A percentile compares a stretch with the other conserved stretches of the same genome.
These are phyloP conservation scores for Trematosphaeria pertusa DNA, from an alignment of 2,329 filamentous ascomycete species.

Conservation along the genomic window DNA sequence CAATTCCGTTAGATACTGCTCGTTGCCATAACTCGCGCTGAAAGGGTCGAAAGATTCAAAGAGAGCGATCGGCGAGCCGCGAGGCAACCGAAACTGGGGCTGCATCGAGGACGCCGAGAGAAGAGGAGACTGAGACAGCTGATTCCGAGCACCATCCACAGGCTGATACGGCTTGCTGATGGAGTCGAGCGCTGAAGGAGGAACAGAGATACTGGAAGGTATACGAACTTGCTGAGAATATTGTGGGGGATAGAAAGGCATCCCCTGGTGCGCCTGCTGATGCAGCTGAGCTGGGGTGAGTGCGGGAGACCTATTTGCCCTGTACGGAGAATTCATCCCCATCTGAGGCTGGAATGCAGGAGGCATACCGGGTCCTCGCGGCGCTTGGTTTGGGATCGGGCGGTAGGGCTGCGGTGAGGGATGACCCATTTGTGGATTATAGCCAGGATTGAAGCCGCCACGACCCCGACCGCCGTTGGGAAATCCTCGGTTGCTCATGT, in stretches of 20 bases:
- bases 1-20: slow-evolving; percentile 71
- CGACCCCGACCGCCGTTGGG: slow-evolving; percentile 59
- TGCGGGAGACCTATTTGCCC: slow-evolving; percentile 65
- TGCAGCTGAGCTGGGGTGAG: slow-evolving; percentile 68
- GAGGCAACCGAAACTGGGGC: slow-evolving; percentile 24
- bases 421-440: slow-evolving; percentile 52
- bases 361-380: slow-evolving; percentile 59
- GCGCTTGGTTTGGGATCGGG: slow-evolving; percentile 57
- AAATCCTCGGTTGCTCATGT: slow-evolving; percentile 50
- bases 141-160: slow-evolving; percentile 20
- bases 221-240: slow-evolving; percentile 67
- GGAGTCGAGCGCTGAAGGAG: slow-evolving; percentile 22
- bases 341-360: slow-evolving; percentile 60
- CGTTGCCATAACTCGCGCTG: slow-evolving; percentile 73
- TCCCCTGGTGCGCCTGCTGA: slow-evolving; percentile 67
- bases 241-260: slow-evolving; percentile 68
- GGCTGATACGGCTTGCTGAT: slow-evolving; percentile 27
- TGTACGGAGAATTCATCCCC: slow-evolving; percentile 65
- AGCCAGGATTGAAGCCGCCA: slow-evolving; percentile 57
- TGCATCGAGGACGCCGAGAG: slow-evolving; percentile 22
- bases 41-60: slow-evolving; percentile 58
- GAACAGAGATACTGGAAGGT: slow-evolving; percentile 52
- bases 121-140: slow-evolving; percentile 13
- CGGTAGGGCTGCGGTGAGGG: slow-evolving; percentile 63
- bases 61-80: slow-evolving; percentile 30